These are phyloP conservation scores for Trebouxia sp. DNA, from an alignment of 139 green algal species.

Conservation along the genomic window DNA sequence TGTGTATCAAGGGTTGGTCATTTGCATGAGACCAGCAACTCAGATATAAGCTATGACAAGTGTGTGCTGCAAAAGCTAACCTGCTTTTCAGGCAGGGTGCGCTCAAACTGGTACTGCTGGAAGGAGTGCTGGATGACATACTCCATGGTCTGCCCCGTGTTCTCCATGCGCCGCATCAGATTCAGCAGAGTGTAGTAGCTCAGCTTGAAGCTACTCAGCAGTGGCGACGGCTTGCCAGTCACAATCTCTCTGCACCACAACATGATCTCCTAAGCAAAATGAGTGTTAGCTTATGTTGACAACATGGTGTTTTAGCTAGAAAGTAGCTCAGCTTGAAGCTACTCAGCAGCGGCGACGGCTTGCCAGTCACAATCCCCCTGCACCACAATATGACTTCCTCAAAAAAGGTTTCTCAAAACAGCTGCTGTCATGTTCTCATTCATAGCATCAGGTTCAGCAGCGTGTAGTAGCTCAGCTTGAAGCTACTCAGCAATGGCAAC, in stretches of 20 bases:
- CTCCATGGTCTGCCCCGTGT: slow-evolving; percentile 75
- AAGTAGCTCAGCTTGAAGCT: slow-evolving; percentile 90
- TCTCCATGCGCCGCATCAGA: slow-evolving; percentile 80
- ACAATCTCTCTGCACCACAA: slow-evolving; percentile 53
- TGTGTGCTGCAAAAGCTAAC: background rate
- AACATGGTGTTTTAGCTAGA: too few relatives aligned
- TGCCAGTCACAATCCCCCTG: slow-evolving; percentile 60
- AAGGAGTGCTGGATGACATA: slow-evolving; percentile 91
- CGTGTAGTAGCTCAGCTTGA: slow-evolving; percentile 91
- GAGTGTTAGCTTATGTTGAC: too few relatives aligned
- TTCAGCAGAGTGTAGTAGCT: slow-evolving; percentile 96
- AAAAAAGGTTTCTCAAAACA: too few relatives aligned
- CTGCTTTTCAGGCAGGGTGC: slow-evolving; percentile 48
- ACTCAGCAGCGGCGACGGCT: slow-evolving; percentile 65
- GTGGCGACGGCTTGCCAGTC: slow-evolving; percentile 65
- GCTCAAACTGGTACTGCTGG: slow-evolving; percentile 93
- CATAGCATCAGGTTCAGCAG: slow-evolving; percentile 91
- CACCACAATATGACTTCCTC: too few relatives aligned
- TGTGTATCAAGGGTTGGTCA: too few relatives aligned
- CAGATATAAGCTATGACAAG: background rate
- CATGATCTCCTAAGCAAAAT: too few relatives aligned
- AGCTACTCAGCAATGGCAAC: slow-evolving; percentile 66
- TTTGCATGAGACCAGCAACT: background rate
- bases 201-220: slow-evolving; percentile 80
- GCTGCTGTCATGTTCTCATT: slow-evolving; percentile 81